These are phyloP conservation scores for Teunomyces gatunensis DNA, from an alignment of 805 yeast species.

Conservation along the genomic window DNA sequence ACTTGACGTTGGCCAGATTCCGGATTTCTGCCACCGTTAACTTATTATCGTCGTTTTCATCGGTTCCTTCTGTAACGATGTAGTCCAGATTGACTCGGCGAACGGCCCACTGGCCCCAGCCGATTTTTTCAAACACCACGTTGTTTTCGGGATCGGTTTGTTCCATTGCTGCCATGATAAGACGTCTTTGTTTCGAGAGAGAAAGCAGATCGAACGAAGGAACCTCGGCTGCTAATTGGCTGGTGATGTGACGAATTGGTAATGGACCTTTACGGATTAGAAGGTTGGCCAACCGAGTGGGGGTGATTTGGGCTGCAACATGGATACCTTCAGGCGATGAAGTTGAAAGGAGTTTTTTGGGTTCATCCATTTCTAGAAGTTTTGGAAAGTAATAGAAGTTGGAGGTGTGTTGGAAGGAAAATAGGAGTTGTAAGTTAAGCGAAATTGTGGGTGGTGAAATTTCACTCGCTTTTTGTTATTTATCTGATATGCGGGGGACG, in stretches of 20 bases:
- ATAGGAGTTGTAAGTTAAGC: not conserved
- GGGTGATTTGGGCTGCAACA: constrained; percentile 82
- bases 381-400: not conserved
- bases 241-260: constrained; percentile 86
- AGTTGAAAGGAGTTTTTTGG: constrained; percentile 50
- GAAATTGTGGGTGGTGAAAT: not conserved
- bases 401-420: not conserved
- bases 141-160: constrained; percentile 58
- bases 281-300: constrained; percentile 68
- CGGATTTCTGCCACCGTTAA: constrained; percentile 32
- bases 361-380: not conserved
- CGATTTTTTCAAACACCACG: constrained; percentile 84
- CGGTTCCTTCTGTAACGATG: constrained; percentile 47
- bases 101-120: constrained; percentile 98
- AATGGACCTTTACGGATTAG: constrained; percentile 76
- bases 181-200: constrained; percentile 82
- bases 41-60: constrained; percentile 5
- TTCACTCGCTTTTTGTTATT: not conserved
- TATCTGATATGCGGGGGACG: not conserved
- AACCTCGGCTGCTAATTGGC: constrained; percentile 70
- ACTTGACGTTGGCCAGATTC: constrained; percentile 31
- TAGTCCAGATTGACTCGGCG: constrained; percentile 47
- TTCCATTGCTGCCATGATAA: constrained; percentile 87
- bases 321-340: constrained; percentile 86
- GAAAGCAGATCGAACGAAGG: constrained; percentile 78